Conservation (phyloP, 225 moss, liverwort and hornwort genomes). For the Asterella californica region DNA sequence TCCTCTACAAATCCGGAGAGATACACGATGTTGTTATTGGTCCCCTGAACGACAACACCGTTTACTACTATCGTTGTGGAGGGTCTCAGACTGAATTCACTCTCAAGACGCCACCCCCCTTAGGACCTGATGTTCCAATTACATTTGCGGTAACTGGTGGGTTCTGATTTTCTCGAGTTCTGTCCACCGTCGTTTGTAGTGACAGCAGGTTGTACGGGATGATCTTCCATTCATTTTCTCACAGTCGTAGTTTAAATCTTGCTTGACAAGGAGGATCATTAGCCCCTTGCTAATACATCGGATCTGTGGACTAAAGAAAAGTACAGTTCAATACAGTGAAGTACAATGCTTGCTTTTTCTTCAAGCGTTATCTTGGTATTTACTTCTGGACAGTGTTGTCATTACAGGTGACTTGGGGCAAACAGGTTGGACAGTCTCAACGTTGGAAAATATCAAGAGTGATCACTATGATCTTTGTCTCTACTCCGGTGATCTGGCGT, state of each 20-base stretch:
- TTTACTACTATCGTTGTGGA: slow-evolving; percentile 80
- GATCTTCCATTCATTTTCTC: not conserved
- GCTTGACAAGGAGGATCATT: not conserved
- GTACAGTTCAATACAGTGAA: too few relatives aligned
- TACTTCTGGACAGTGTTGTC: not conserved
- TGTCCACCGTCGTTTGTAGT: too few relatives aligned
- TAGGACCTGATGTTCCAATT: slow-evolving; percentile 66
- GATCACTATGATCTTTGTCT: slow-evolving; percentile 61
- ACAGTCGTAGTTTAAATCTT: too few relatives aligned
- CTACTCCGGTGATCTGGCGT: slow-evolving; percentile 77
- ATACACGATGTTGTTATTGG: slow-evolving; percentile 84
- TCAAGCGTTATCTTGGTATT: not conserved
- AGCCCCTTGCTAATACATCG: not conserved
- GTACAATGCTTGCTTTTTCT: not conserved
- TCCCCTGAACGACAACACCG: slow-evolving; percentile 62
- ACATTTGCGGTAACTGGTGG: slow-evolving; percentile 39
- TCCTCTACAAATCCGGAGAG: slow-evolving; percentile 60
- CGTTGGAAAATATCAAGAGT: slow-evolving; percentile 58
- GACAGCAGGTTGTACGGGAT: not conserved
- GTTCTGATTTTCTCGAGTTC: not conserved
- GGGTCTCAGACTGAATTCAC: slow-evolving; percentile 53
- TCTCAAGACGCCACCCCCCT: slow-evolving; percentile 73
- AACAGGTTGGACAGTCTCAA: slow-evolving; percentile 71
- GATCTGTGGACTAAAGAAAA: too few relatives aligned
- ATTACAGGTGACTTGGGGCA: slow-evolving; percentile 81